Conservation (phyloP, 352 stramenopile genomes). For the Phytophthora foliorum region DNA sequence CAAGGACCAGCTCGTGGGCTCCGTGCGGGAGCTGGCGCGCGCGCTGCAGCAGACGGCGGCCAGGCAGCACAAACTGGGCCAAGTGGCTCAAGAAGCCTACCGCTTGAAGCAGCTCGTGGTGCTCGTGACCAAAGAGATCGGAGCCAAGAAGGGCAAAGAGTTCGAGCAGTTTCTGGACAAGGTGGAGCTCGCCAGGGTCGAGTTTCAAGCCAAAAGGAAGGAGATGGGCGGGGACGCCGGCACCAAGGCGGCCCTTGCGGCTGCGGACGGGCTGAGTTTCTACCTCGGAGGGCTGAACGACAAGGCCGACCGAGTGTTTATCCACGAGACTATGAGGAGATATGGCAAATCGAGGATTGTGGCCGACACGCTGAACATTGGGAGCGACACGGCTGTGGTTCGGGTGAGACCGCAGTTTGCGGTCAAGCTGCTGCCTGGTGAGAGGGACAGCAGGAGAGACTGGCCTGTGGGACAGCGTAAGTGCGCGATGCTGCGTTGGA, state of each 20-base stretch:
- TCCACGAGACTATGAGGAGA: constrained; percentile 92
- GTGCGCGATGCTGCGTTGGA: constrained; percentile 17
- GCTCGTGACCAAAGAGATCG: constrained; percentile 65
- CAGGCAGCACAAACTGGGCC: constrained; percentile 30
- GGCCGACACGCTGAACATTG: constrained; percentile 90
- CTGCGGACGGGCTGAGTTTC: constrained; percentile 63
- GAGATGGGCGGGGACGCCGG: constrained; percentile 5
- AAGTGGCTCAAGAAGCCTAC: constrained; percentile 51
- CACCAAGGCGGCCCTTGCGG: constrained; percentile 11
- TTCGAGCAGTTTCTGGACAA: constrained; percentile 80
- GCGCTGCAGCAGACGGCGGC: constrained; percentile 38
- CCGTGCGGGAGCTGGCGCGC: constrained; percentile 30
- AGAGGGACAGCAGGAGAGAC: constrained; percentile 66
- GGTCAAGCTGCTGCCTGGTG: constrained; percentile 51
- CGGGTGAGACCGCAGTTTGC: constrained; percentile 65
- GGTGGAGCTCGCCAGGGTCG: constrained; percentile 44
- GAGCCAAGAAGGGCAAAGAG: constrained; percentile 73
- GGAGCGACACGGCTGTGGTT: constrained; percentile 76
- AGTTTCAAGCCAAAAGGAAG: constrained; percentile 40
- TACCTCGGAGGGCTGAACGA: constrained; percentile 85
- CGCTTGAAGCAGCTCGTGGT: constrained; percentile 62
- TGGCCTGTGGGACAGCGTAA: constrained; percentile 81
- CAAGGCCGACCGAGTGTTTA: constrained; percentile 88
- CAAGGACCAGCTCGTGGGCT: constrained; percentile 9
- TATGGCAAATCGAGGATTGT: constrained; percentile 84